phyloP scores from a whole-genome alignment of 495 filamentous ascomycete species.

The Entonaema liquescens region DNA sequence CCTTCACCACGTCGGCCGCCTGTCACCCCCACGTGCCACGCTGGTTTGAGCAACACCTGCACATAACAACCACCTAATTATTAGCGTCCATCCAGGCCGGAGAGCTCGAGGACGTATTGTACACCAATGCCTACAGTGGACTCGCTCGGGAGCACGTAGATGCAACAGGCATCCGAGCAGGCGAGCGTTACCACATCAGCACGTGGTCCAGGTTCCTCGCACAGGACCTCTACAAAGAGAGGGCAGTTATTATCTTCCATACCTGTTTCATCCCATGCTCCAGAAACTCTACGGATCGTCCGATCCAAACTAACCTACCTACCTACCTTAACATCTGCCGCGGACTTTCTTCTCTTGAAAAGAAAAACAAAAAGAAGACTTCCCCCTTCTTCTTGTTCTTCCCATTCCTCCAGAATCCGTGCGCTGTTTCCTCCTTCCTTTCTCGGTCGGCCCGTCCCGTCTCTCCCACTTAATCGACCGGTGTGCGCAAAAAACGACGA shows the following conservation, averaged over 20 bases:
- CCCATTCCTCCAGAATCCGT: neutral
- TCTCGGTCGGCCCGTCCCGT: slow-evolving; percentile 43
- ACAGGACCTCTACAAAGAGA: neutral
- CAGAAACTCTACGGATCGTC: neutral
- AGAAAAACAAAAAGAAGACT: neutral
- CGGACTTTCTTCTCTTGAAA: no score
- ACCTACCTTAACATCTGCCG: no score
- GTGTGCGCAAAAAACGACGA: slow-evolving; percentile 7
- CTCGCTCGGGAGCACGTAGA: neutral
- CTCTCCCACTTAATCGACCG: slow-evolving; percentile 17
- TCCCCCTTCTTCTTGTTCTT: neutral
- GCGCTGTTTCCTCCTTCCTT: slow-evolving; percentile 33
- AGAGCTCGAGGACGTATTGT: slow-evolving; percentile 7
- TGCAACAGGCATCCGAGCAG: slow-evolving; percentile 12
- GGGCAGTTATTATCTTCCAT: neutral
- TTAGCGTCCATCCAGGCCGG: slow-evolving; percentile 26
- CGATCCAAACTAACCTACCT: neutral
- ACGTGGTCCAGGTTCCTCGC: slow-evolving; percentile 27
- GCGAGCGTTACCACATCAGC: slow-evolving; percentile 26
- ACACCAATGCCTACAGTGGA: neutral
- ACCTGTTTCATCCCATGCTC: no score
- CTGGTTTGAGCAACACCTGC: slow-evolving; percentile 21
- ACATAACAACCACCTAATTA: slow-evolving; percentile 16
- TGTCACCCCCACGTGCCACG: slow-evolving; percentile 31
- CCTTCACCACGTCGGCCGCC: slow-evolving; percentile 18